Evolutionary conservation across 192 early-diverging fungal genomes (phyloP).

Genomic region (Cetraspora pellucida): DNA sequence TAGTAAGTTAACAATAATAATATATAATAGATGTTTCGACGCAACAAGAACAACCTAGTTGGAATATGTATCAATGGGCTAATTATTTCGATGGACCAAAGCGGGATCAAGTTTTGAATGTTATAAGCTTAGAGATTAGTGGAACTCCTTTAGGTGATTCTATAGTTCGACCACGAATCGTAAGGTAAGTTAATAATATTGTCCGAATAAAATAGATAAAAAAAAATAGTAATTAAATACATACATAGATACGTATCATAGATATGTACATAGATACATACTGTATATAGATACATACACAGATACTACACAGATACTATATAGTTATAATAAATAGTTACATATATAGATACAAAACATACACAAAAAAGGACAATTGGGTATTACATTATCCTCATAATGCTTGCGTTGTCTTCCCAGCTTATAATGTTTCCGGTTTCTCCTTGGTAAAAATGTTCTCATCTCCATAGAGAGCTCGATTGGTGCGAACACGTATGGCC

Average conservation of each 20-base stretch:
- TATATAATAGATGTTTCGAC: slow-evolving; percentile 74
- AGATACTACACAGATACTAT: no score
- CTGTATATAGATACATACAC: no score
- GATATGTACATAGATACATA: no score
- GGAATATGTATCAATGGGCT: slow-evolving; percentile 86
- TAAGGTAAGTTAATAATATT: slow-evolving; percentile 48
- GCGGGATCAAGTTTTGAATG: slow-evolving; percentile 78
- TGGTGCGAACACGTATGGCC: slow-evolving; percentile 92
- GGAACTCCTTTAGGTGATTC: slow-evolving; percentile 65
- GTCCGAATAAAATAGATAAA: neutral
- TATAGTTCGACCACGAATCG: slow-evolving; percentile 76
- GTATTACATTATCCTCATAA: no score
- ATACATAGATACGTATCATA: no score
- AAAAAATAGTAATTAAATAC: neutral
- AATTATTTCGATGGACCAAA: slow-evolving; percentile 70
- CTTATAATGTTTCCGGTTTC: no score
- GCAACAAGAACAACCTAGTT: slow-evolving; percentile 74
- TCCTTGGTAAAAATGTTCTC: neutral
- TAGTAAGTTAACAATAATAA: neutral
- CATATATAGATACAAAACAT: no score
- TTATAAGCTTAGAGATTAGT: slow-evolving; percentile 87
- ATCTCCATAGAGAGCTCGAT: slow-evolving; percentile 70
- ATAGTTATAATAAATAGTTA: no score
- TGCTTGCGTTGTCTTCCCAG: no score
- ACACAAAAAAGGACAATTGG: no score